Evolutionary conservation across 169 alveolate species (phyloP), one percentile per base, ranked within the genome.

Genomic region (Plasmodium ovale): DNA sequence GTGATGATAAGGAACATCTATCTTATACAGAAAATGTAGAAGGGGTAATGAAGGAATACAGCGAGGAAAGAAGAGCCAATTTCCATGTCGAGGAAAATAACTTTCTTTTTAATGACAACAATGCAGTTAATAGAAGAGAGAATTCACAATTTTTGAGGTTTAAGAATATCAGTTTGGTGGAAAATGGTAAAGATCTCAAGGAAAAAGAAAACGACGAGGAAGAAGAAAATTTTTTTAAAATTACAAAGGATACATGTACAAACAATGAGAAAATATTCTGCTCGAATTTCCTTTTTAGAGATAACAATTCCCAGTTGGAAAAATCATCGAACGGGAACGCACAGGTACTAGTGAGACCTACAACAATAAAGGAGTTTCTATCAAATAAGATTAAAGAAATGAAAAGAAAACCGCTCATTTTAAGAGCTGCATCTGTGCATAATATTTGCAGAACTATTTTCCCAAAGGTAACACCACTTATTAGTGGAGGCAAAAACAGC

Each of bases 351-450:
- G 31, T 60, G 25, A 60, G 19, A 60, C 25, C 71, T 1, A 12
- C 39, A 19, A 44, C 42, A 2, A 42, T 72, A 33, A 60, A 44
- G 27, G 71, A 72, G 1, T 16, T 31, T 16, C 35, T 72, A 37
- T 60, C 67, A 54, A 56, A 60, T 62, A 72, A 31, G 29, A 54
- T 72, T 16, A 31, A 72, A 54, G 51, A 44, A 56, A 72, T 54
- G 56, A 47, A 72, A 56, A 56, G 19, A 72, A 72, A 35, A 72
- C 27, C 19, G 16, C 25, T 21, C 9, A 37, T 72, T 39, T 51
- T 72, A 42, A 72, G 87, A 72, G 69, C 87, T 3, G 14, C 54
- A 23, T 72, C 87, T 59, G 6, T 72, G 87, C 51, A 72, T 72
- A 59, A 72, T 44, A 33, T 72, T 35, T 54, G 31, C 54, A 59